Percentiles rank a stretch among this genome's conserved stretches.
Conservation (phyloP, 345 rosid species). For the Orychophragmus violaceus region DNA sequence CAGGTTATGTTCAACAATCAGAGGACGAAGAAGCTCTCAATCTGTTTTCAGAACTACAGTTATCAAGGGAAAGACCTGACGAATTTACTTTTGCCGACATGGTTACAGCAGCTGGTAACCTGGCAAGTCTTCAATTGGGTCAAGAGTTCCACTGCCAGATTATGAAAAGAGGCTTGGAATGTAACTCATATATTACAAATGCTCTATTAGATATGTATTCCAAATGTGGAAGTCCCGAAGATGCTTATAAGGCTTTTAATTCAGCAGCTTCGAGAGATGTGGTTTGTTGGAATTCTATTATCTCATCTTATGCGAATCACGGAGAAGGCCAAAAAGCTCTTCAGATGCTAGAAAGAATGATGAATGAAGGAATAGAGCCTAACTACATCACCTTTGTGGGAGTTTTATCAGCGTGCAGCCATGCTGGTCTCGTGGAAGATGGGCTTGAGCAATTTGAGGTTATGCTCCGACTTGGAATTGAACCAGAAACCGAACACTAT, state of each 20-base stretch:
- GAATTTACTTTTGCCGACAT: conserved; percentile 60
- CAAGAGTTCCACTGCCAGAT: conserved; percentile 57
- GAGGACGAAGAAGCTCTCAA: conserved; percentile 62
- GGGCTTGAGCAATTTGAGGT: conserved; percentile 45
- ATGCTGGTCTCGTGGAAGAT: conserved; percentile 58
- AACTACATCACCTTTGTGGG: conserved; percentile 63
- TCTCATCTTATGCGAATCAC: conserved; percentile 58
- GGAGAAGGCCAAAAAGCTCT: conserved; percentile 60
- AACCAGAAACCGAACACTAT: conserved; percentile 63
- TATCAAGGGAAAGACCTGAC: conserved; percentile 46
- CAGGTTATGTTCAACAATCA: conserved; percentile 54
- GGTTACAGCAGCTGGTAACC: conserved; percentile 56
- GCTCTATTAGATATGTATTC: conserved; percentile 71
- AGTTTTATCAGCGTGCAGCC: conserved; percentile 71
- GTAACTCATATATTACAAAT: conserved; percentile 50
- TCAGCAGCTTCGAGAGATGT: conserved; percentile 39
- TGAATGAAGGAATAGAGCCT: conserved; percentile 48
- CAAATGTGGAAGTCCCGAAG: conserved; percentile 65
- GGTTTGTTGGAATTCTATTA: conserved; percentile 72
- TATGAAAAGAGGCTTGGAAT: conserved; percentile 39
- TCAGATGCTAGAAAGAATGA: conserved; percentile 49
- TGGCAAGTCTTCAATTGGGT: conserved; percentile 59
- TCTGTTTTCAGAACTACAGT: conserved; percentile 43
- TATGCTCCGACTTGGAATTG: conserved; percentile 50
- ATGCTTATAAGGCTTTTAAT: conserved; percentile 46